Percentiles rank a stretch among this genome's conserved stretches.
phyloP scores from a whole-genome alignment of 352 stramenopile species.

The Phytophthora colocasiae region DNA sequence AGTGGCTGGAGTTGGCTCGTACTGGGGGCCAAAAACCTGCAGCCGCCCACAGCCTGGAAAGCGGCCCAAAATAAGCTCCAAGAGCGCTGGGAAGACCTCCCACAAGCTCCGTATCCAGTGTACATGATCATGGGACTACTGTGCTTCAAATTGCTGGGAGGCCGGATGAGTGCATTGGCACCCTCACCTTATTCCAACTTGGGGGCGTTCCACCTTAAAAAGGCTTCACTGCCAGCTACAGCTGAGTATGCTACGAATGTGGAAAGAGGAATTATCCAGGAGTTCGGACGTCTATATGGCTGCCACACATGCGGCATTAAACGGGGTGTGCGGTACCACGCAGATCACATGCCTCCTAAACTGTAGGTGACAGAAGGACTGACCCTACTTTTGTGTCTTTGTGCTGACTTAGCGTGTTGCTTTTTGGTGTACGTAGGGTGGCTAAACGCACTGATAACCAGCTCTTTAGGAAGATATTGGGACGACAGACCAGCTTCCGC shows the following conservation, averaged over 20 bases:
- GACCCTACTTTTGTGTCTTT: too few species aligned
- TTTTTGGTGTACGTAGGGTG: slow-evolving; percentile 43
- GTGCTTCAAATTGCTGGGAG: slow-evolving; percentile 80
- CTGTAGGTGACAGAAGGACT: slow-evolving; percentile 42
- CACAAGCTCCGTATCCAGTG: slow-evolving; percentile 60
- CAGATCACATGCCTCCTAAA: slow-evolving; percentile 89
- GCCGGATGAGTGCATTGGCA: slow-evolving; percentile 71
- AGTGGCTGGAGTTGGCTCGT: slow-evolving; percentile 35
- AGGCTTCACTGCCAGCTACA: slow-evolving; percentile 78
- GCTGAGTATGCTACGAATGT: slow-evolving; percentile 72
- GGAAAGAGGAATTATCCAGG: slow-evolving; percentile 74
- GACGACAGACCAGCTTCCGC: slow-evolving; percentile 66
- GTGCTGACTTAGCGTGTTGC: too few species aligned
- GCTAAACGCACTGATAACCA: slow-evolving; percentile 61
- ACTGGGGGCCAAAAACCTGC: slow-evolving; percentile 24
- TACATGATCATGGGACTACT: slow-evolving; percentile 81
- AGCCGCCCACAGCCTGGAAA: slow-evolving; percentile 35
- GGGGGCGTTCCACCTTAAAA: slow-evolving; percentile 81
- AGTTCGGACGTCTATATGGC: slow-evolving; percentile 80
- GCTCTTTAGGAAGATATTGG: slow-evolving; percentile 46
- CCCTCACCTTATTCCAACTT: slow-evolving; percentile 80
- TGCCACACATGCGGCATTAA: slow-evolving; percentile 87
- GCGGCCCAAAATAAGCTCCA: slow-evolving; percentile 34
- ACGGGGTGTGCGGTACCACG: slow-evolving; percentile 71
- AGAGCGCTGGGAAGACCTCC: slow-evolving; percentile 46